phyloP scores from a whole-genome alignment of 1,284 basidiomycete genomes.

The Tylopilus orsonianus region DNA sequence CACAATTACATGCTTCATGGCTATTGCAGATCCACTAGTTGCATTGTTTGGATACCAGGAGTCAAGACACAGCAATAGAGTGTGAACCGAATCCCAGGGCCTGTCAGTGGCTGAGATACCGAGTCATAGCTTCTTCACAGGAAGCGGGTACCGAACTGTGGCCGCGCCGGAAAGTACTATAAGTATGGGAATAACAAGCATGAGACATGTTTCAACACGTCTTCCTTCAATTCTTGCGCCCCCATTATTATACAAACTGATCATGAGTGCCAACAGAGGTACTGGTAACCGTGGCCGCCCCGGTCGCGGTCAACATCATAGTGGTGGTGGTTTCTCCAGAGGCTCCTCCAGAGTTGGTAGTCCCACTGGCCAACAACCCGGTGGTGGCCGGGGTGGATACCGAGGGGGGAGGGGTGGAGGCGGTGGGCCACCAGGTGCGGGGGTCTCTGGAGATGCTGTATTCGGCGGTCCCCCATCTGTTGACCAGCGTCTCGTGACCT shows the following conservation, averaged over 20 bases:
- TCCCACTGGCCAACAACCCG: conserved; percentile 11
- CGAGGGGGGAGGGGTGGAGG: conserved; percentile 30
- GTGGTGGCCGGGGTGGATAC: conserved; percentile 28
- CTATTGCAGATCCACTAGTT: too few relatives aligned
- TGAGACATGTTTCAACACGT: background rate
- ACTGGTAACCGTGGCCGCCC: conserved; percentile 19
- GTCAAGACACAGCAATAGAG: background rate
- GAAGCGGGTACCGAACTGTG: background rate
- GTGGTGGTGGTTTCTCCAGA: conserved; percentile 4
- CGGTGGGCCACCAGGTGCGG: conserved; percentile 34
- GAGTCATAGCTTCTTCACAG: too few relatives aligned
- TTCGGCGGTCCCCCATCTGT: conserved; percentile 45
- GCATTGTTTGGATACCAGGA: background rate
- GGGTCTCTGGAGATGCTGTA: conserved; percentile 37
- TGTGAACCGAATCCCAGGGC: too few relatives aligned
- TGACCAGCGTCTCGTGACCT: conserved; percentile 43
- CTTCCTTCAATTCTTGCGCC: conserved; percentile 1
- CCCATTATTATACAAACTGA: background rate
- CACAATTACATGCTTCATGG: background rate
- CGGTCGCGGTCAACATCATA: conserved; percentile 18
- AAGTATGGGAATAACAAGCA: conserved; percentile 4
- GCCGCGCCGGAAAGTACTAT: background rate
- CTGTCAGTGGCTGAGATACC: too few relatives aligned
- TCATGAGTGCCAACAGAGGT: conserved; percentile 25
- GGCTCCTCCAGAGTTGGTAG: conserved; percentile 14